Conservation (phyloP, 495 filamentous ascomycete genomes). For the Xylaria castorea region DNA sequence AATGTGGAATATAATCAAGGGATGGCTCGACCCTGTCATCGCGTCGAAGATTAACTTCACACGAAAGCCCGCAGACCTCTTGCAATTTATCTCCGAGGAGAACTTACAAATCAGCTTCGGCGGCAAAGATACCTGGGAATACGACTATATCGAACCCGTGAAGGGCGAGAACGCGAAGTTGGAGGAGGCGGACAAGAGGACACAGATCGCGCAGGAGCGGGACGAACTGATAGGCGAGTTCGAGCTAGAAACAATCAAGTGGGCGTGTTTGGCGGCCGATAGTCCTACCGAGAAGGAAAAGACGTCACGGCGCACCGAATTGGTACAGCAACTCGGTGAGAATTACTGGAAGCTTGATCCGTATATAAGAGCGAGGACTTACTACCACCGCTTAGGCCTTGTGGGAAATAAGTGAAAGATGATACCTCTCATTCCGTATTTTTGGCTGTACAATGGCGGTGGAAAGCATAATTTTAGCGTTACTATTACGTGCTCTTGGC, state of each 20-base stretch:
- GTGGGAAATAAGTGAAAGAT: neutral
- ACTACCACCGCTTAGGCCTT: constrained; percentile 19
- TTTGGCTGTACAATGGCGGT: neutral
- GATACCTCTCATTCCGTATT: neutral
- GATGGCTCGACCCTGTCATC: constrained; percentile 28
- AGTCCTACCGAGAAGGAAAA: neutral
- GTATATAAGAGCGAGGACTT: constrained; percentile 22
- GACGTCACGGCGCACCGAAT: neutral
- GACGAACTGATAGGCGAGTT: constrained; percentile 12
- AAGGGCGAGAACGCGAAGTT: constrained; percentile 22
- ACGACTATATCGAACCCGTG: constrained; percentile 21
- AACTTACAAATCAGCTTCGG: constrained; percentile 20
- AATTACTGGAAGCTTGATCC: constrained; percentile 27
- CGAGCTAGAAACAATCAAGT: constrained; percentile 11
- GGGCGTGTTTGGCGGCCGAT: neutral
- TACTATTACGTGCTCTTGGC: neutral
- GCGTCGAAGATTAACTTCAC: constrained; percentile 30
- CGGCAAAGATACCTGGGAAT: constrained; percentile 23
- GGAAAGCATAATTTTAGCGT: neutral
- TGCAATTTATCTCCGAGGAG: constrained; percentile 19
- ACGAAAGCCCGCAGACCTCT: constrained; percentile 15
- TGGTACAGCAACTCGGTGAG: neutral
- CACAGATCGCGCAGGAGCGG: constrained; percentile 15
- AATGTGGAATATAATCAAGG: constrained; percentile 28
- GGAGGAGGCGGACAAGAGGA: constrained; percentile 8